A percentile compares a stretch with the other conserved stretches of the same genome.
Conservation (phyloP, 805 yeast genomes). For the Wickerhamomyces kurtzmanii region DNA sequence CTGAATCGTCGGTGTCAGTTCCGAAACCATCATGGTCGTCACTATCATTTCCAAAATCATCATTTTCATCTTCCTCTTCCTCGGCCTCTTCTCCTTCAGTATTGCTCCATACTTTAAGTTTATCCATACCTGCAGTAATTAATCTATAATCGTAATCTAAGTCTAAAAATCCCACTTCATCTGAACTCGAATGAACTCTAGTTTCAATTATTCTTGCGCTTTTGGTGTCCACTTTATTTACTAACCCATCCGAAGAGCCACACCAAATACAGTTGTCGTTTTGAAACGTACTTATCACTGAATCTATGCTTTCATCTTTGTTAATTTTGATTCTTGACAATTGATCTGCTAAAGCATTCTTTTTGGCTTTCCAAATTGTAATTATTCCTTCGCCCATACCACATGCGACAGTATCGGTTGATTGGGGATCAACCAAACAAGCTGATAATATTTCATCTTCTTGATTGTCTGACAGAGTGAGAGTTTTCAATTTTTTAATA, state of each 20-base stretch:
- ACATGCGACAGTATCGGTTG: conserved; percentile 57
- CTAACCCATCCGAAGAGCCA: conserved; percentile 70
- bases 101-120: conserved; percentile 65
- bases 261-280: conserved; percentile 55
- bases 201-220: conserved; percentile 55
- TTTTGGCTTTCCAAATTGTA: conserved; percentile 74
- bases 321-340: conserved; percentile 62
- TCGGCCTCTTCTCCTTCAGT: conserved; percentile 21
- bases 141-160: conserved; percentile 74
- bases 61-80: conserved; percentile 11
- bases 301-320: conserved; percentile 66
- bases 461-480: conserved; percentile 74
- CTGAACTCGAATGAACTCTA: conserved; percentile 56
- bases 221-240: conserved; percentile 58
- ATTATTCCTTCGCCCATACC: conserved; percentile 90
- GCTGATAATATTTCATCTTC: conserved; percentile 86
- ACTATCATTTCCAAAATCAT: conserved; percentile 9
- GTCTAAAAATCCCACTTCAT: conserved; percentile 72
- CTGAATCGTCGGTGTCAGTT: conserved; percentile 7
- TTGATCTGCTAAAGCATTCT: conserved; percentile 69
- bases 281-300: conserved; percentile 25
- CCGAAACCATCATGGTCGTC: conserved; percentile 12
- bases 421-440: conserved; percentile 53
- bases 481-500: conserved; percentile 40
- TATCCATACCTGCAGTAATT: conserved; percentile 78